These are phyloP conservation scores for Solanum gandarillasii DNA, from an alignment of 257 asterid genomes.

Conservation along the genomic window DNA sequence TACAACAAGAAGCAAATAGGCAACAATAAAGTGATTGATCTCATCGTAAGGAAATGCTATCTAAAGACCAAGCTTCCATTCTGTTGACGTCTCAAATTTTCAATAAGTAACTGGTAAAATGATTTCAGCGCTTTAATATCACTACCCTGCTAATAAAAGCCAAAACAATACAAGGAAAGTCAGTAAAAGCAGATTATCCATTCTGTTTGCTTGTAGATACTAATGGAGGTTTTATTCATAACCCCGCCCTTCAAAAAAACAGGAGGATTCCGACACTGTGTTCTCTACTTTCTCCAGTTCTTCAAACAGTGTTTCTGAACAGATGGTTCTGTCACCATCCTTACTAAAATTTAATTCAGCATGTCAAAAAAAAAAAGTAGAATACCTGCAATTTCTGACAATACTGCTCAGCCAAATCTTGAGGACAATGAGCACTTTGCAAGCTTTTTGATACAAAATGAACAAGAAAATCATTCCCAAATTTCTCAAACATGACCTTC, in stretches of 20 bases:
- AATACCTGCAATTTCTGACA: conserved; percentile 82
- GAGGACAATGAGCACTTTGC: conserved; percentile 60
- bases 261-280: not conserved
- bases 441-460: conserved; percentile 70
- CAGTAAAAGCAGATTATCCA: not conserved
- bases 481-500: conserved; percentile 83
- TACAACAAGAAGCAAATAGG: conserved; percentile 11
- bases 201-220: not conserved
- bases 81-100: conserved; percentile 68
- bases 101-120: conserved; percentile 71
- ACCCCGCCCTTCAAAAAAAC: not conserved
- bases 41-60: conserved; percentile 23
- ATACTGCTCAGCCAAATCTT: conserved; percentile 76
- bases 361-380: not conserved
- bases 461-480: conserved; percentile 68
- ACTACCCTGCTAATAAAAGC: conserved; percentile 38
- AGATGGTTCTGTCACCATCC: not conserved
- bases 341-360: not conserved
- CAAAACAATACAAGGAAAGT: not conserved
- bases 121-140: conserved; percentile 65
- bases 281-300: not conserved
- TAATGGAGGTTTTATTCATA: not conserved
- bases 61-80: conserved; percentile 81
- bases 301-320: not conserved
- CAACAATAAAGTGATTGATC: not conserved